Percentiles rank a stretch among this genome's conserved stretches.
Conservation (phyloP, 2,329 filamentous ascomycete species). For the Dryadomyces quercivorus region DNA sequence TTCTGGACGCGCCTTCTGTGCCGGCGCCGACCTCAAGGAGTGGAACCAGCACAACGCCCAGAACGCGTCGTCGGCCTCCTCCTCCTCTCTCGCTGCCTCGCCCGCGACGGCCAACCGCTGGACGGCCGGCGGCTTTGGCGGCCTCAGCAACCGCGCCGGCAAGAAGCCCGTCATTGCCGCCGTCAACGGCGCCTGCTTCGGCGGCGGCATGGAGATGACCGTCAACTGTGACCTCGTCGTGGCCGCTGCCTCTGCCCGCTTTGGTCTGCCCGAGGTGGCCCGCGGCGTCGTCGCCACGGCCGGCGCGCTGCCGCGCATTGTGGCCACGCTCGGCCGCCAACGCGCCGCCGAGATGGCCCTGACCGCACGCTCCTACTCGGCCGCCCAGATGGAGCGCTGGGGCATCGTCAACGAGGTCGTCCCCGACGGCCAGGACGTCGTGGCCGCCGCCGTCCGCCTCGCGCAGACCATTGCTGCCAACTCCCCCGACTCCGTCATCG, state of each 20-base stretch:
- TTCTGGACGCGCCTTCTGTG: constrained; percentile 51
- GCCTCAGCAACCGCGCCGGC: constrained; percentile 51
- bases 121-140: constrained; percentile 46
- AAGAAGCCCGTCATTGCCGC: constrained; percentile 68
- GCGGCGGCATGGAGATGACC: constrained; percentile 67
- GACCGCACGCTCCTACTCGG: constrained; percentile 45
- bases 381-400: constrained; percentile 49
- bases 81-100: not conserved
- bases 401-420: constrained; percentile 60
- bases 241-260: constrained; percentile 43
- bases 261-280: constrained; percentile 60
- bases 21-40: constrained; percentile 56
- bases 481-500: constrained; percentile 65
- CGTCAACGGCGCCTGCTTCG: constrained; percentile 63
- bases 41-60: constrained; percentile 33
- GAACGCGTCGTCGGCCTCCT: constrained; percentile 6
- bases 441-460: constrained; percentile 46
- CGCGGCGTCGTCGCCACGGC: constrained; percentile 60
- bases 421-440: constrained; percentile 24
- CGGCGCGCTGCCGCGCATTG: constrained; percentile 56
- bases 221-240: constrained; percentile 63
- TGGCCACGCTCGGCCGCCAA: constrained; percentile 53
- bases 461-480: constrained; percentile 50
- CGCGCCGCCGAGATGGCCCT: constrained; percentile 61
- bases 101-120: constrained; percentile 10